Conservation (phyloP, 2,329 filamentous ascomycete species). For the Sporothrix sp. region DNA sequence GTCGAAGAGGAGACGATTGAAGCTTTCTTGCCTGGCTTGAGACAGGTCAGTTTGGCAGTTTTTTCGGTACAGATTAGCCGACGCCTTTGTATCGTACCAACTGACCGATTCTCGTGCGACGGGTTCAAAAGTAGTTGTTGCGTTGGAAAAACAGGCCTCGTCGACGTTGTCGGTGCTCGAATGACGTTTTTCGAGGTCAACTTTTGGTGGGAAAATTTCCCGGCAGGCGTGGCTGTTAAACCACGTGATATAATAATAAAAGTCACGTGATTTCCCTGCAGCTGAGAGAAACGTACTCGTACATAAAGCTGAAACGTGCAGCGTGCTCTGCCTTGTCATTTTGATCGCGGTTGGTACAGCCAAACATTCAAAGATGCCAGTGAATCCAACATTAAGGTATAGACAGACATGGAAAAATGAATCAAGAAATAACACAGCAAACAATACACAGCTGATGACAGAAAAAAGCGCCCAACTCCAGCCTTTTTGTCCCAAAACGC, state of each 20-base stretch:
- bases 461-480: slow-evolving; percentile 3
- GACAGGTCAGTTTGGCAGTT: too few relatives aligned
- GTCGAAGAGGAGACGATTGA: too few relatives aligned
- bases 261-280: too few relatives aligned
- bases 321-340: neutral
- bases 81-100: too few relatives aligned
- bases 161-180: neutral
- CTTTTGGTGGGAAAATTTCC: slow-evolving; percentile 3
- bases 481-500: slow-evolving; percentile 3
- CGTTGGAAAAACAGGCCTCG: neutral
- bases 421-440: neutral
- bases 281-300: too few relatives aligned
- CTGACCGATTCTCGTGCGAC: too few relatives aligned
- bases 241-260: neutral
- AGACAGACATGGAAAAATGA: neutral
- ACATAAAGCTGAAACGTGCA: neutral
- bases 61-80: too few relatives aligned
- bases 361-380: neutral
- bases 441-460: neutral
- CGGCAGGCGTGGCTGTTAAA: too few relatives aligned
- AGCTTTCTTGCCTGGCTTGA: too few relatives aligned
- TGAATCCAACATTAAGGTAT: neutral
- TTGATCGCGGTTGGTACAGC: neutral
- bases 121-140: too few relatives aligned
- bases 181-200: neutral